These are phyloP conservation scores for Ophiostoma ulmi DNA, from an alignment of 2,329 filamentous ascomycete species.

Conservation along the genomic window DNA sequence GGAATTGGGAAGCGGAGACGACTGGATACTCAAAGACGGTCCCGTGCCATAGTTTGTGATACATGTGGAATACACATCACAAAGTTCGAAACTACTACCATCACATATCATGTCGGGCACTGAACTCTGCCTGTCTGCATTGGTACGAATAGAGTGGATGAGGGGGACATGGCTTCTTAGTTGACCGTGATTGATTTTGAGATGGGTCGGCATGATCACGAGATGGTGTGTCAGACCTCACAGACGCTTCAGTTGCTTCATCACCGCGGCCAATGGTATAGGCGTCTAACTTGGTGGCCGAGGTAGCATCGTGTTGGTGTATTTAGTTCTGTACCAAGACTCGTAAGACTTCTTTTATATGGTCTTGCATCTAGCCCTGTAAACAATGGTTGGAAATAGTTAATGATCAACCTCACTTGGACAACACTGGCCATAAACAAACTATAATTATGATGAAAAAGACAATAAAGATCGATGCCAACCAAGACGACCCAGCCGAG, in stretches of 20 bases:
- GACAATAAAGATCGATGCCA: not conserved
- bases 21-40: not conserved
- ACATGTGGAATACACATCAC: not conserved
- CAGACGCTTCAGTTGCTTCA: not conserved
- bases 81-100: not conserved
- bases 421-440: not conserved
- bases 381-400: too few species aligned
- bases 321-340: too few species aligned
- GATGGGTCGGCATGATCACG: not conserved
- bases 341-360: too few species aligned
- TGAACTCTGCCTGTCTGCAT: not conserved
- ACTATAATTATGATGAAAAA: not conserved
- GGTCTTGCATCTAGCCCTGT: too few species aligned
- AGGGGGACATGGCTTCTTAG: not conserved
- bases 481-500: slow-evolving; percentile 14
- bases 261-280: not conserved
- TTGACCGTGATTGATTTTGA: not conserved
- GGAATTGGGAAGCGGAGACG: not conserved
- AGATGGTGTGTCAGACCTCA: not conserved
- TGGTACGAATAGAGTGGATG: not conserved
- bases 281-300: too few species aligned
- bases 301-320: not conserved
- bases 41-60: not conserved
- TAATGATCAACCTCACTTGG: too few species aligned
- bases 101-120: not conserved